phyloP scores from a whole-genome alignment of 1,139 yeast genomes.

The Geotrichum histeridarum region DNA sequence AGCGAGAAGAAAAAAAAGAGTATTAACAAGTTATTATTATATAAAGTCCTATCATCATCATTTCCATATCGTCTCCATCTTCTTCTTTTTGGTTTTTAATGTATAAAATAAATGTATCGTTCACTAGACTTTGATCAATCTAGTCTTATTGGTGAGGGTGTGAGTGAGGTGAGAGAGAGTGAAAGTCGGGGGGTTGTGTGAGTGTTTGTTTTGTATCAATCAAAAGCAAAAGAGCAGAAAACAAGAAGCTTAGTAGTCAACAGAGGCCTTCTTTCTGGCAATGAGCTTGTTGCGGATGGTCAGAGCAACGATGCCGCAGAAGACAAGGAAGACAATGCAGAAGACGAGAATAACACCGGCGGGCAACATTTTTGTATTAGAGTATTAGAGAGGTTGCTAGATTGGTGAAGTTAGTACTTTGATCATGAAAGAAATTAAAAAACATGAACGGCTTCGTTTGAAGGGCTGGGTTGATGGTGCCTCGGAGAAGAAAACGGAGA shows the following conservation, averaged over 20 bases:
- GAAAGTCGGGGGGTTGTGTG: background rate
- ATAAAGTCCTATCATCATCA: too few species aligned
- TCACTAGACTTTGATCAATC: too few species aligned
- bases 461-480: too few species aligned
- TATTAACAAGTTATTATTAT: too few species aligned
- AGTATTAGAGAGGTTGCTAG: background rate
- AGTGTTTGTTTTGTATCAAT: background rate
- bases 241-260: constrained; percentile 15
- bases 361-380: constrained; percentile 45
- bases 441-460: background rate
- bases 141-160: too few species aligned
- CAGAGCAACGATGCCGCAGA: constrained; percentile 24
- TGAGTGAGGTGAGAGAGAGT: background rate
- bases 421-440: background rate
- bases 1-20: too few species aligned
- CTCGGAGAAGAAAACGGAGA: background rate
- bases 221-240: too few species aligned
- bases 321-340: constrained; percentile 45
- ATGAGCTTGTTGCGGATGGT: constrained; percentile 18
- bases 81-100: too few species aligned
- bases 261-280: constrained; percentile 18
- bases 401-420: background rate
- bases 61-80: too few species aligned
- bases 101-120: too few species aligned
- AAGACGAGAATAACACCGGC: constrained; percentile 52